A percentile compares a stretch with the other conserved stretches of the same genome.
These are phyloP conservation scores for Nadsonia starkeyi-henricii DNA, from an alignment of 1,139 yeast genomes.

Conservation along the genomic window DNA sequence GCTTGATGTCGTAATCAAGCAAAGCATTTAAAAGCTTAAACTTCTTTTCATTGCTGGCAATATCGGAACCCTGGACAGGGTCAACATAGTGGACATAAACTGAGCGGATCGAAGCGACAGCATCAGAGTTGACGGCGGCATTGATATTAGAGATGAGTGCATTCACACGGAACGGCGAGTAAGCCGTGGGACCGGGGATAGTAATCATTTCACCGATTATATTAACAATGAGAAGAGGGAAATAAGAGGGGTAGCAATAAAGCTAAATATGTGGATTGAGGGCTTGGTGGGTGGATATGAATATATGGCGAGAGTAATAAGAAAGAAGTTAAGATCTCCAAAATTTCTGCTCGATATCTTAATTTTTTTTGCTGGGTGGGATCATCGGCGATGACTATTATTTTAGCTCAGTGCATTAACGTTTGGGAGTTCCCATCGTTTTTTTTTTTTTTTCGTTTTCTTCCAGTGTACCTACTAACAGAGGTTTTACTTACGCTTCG, in stretches of 20 bases:
- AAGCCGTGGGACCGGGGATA: conserved; percentile 82
- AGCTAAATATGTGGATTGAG: background rate
- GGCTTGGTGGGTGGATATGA: conserved; percentile 3
- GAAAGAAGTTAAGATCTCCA: background rate
- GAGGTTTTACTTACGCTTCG: no score
- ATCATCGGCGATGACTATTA: background rate
- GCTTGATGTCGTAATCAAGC: conserved; percentile 60
- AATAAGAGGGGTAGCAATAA: background rate
- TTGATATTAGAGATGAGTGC: conserved; percentile 62
- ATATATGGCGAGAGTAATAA: background rate
- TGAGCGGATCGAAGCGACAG: conserved; percentile 57
- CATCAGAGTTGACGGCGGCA: conserved; percentile 47
- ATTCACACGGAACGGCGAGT: conserved; percentile 73
- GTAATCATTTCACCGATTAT: conserved; percentile 30
- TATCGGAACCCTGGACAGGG: conserved; percentile 27
- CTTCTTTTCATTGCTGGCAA: conserved; percentile 25
- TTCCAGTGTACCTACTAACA: background rate
- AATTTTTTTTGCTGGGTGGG: background rate
- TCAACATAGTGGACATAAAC: conserved; percentile 75
- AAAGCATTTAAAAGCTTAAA: conserved; percentile 42
- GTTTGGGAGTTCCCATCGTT: no score
- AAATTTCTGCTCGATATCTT: background rate
- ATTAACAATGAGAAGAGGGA: background rate
- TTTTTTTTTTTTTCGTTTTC: background rate
- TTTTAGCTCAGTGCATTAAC: background rate